A percentile compares a stretch with the other conserved stretches of the same genome.
These are phyloP conservation scores for Gomphus bonarii DNA, from an alignment of 1,284 basidiomycete species.

Conservation along the genomic window DNA sequence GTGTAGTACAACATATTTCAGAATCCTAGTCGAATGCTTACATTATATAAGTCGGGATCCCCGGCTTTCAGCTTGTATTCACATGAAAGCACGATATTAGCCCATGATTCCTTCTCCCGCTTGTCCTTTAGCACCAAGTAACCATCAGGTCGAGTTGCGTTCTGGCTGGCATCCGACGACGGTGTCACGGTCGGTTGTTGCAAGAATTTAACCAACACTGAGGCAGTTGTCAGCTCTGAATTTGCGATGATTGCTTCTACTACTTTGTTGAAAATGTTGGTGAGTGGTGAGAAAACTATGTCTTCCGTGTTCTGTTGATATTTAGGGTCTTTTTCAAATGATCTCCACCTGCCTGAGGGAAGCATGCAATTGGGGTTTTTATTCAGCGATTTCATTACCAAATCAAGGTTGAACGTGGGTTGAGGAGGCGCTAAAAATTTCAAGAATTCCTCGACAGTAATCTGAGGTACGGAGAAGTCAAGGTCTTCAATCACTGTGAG, in stretches of 20 bases:
- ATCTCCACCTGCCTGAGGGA: no score
- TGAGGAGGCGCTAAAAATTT: neutral
- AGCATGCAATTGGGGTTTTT: constrained; percentile 6
- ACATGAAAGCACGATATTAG: neutral
- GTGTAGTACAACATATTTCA: neutral
- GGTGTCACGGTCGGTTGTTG: neutral
- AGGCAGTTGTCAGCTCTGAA: no score
- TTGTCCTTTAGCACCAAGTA: neutral
- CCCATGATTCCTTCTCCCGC: neutral
- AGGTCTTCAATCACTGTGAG: no score
- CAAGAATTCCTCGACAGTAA: no score
- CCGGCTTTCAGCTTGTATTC: neutral
- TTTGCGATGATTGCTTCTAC: no score
- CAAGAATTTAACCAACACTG: neutral
- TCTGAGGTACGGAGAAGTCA: no score
- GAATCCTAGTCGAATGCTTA: neutral
- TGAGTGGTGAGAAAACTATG: neutral
- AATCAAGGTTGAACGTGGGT: neutral
- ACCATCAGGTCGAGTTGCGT: neutral
- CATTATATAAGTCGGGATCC: neutral
- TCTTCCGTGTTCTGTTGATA: neutral
- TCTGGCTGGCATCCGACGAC: neutral
- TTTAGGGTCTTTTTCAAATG: neutral
- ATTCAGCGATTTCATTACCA: neutral
- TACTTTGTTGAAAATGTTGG: neutral